Percentiles rank a stretch among this genome's conserved stretches.
Conservation (phyloP, 371 early-diverging fungal genomes). For the Mucor irregularis region DNA sequence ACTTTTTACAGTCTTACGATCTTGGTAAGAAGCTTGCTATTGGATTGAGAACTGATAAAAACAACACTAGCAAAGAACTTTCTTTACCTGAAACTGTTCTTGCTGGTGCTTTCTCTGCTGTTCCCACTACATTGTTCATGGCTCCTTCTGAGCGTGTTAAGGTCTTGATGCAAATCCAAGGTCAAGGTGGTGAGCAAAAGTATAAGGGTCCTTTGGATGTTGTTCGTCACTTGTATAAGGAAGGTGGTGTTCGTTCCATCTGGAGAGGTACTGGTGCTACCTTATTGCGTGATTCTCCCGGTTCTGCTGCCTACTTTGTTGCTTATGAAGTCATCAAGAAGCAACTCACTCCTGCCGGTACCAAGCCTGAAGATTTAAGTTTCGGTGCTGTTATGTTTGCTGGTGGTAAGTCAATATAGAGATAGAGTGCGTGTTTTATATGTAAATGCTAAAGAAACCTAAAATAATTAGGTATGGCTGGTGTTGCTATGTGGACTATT, state of each 20-base stretch:
- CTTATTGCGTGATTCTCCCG: slow-evolving; percentile 91
- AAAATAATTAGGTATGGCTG: slow-evolving; percentile 59
- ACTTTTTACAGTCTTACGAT: slow-evolving; percentile 62
- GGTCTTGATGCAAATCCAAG: slow-evolving; percentile 84
- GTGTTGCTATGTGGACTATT: slow-evolving; percentile 85
- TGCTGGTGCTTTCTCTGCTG: slow-evolving; percentile 96
- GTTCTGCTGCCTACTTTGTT: slow-evolving; percentile 96
- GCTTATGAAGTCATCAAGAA: slow-evolving; percentile 92
- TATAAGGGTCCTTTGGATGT: slow-evolving; percentile 88
- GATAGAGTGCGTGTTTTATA: no score
- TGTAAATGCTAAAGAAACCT: neutral
- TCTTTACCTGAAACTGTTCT: slow-evolving; percentile 78
- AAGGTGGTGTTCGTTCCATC: slow-evolving; percentile 81
- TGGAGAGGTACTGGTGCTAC: slow-evolving; percentile 96
- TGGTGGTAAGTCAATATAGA: slow-evolving; percentile 80
- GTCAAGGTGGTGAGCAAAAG: slow-evolving; percentile 50
- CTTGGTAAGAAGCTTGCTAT: slow-evolving; percentile 71
- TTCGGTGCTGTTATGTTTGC: slow-evolving; percentile 87
- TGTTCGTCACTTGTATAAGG: slow-evolving; percentile 68
- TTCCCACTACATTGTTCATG: slow-evolving; percentile 93
- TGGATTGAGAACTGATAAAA: slow-evolving; percentile 58
- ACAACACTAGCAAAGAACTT: slow-evolving; percentile 51
- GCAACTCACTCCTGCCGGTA: slow-evolving; percentile 71
- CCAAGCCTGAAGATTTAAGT: slow-evolving; percentile 71
- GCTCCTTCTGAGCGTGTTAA: slow-evolving; percentile 95